These are phyloP conservation scores for Oryza longistaminata DNA, from an alignment of 176 grass and related monocot genomes.

Conservation along the genomic window DNA sequence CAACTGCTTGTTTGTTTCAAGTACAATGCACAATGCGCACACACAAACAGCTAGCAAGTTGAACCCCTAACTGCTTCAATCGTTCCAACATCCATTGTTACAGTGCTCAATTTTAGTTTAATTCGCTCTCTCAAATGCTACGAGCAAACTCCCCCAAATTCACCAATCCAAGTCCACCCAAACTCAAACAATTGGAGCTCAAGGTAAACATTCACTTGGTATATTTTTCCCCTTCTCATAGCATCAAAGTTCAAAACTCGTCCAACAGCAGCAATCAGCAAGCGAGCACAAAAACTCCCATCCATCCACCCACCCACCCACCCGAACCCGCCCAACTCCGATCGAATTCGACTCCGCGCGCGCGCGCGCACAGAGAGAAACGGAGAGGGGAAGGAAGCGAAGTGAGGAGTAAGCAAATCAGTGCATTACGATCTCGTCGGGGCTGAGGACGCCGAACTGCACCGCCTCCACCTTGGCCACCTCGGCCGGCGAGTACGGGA, in stretches of 20 bases:
- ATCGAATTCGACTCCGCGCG: background rate
- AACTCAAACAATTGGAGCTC: too few species aligned
- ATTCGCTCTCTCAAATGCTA: too few species aligned
- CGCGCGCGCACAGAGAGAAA: background rate
- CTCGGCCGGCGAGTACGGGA: constrained; percentile 89
- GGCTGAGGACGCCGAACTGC: constrained; percentile 98
- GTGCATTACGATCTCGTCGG: constrained; percentile 91
- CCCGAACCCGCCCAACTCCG: background rate
- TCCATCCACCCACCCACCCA: background rate
- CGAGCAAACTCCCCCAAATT: background rate
- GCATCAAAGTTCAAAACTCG: too few species aligned
- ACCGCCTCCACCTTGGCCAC: constrained; percentile 88
- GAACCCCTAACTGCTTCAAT: background rate
- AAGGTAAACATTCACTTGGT: background rate
- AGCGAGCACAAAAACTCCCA: background rate
- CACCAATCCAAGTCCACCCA: too few species aligned
- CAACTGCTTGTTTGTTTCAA: background rate
- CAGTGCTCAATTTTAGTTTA: background rate
- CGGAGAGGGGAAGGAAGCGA: background rate
- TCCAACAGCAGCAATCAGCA: background rate
- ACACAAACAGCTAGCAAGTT: background rate
- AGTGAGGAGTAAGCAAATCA: background rate
- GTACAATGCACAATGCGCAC: too few species aligned
- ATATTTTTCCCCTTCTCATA: background rate
- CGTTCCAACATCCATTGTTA: background rate